A percentile compares a stretch with the other conserved stretches of the same genome.
Evolutionary conservation across 257 asterid species (phyloP).

Genomic region (Nicotiana paniculata): DNA sequence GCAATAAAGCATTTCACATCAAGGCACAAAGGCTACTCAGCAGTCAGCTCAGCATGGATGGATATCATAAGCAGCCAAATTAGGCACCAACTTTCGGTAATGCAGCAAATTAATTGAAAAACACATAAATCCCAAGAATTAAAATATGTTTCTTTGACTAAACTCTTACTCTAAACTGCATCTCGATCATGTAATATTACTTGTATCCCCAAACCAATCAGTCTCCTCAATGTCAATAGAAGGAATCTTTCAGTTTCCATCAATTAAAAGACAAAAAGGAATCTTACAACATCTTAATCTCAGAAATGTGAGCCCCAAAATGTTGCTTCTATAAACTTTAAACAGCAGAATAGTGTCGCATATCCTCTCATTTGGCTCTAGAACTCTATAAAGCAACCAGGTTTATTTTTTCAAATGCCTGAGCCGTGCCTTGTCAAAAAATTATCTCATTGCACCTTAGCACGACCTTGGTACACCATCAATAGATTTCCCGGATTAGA

Average conservation of each 20-base stretch:
- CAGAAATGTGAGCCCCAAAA: not conserved
- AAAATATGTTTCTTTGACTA: not conserved
- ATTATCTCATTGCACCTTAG: not conserved
- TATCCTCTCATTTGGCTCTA: not conserved
- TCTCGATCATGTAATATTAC: not conserved
- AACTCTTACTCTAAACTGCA: not conserved
- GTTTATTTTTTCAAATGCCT: too few species aligned
- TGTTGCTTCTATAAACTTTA: not conserved
- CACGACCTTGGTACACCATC: not conserved
- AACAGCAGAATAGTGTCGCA: not conserved
- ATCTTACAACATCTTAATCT: not conserved
- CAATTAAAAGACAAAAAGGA: not conserved
- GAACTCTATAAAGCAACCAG: too few species aligned
- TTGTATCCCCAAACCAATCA: not conserved
- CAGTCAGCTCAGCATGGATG: not conserved
- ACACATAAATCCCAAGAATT: not conserved
- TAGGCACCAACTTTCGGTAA: not conserved
- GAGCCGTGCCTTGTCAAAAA: not conserved
- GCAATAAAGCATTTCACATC: conserved; percentile 29
- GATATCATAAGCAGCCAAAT: not conserved
- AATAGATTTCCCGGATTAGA: not conserved
- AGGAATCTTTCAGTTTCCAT: too few species aligned
- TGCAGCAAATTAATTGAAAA: not conserved
- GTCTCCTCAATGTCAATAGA: not conserved
- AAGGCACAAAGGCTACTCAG: conserved; percentile 37